Percentiles rank a stretch among this genome's conserved stretches.
Evolutionary conservation across 2,329 filamentous ascomycete species (phyloP).

Genomic region (Stagonosporopsis vannaccii): DNA sequence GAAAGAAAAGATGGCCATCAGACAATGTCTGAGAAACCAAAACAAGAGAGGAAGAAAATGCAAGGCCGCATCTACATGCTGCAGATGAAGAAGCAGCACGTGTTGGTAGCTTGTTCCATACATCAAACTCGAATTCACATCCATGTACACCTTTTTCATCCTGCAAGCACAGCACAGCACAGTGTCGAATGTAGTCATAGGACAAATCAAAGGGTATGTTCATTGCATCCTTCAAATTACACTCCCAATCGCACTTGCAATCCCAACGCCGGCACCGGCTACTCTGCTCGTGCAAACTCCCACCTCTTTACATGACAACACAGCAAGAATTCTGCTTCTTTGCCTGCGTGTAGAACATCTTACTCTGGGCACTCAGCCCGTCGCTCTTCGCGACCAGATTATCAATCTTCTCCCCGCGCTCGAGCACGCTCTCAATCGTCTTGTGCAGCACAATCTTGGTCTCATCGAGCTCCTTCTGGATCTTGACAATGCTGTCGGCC

Average conservation of each 20-base stretch:
- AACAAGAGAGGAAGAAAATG: not conserved
- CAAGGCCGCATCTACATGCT: not conserved
- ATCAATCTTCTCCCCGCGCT: conserved; percentile 96
- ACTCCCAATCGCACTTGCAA: too few species aligned
- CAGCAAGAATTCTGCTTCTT: conserved; percentile 70
- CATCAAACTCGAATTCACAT: not conserved
- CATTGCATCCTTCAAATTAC: conserved; percentile 4
- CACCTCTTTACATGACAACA: conserved; percentile 57
- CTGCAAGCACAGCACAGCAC: not conserved
- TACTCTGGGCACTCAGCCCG: conserved; percentile 87
- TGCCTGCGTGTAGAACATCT: conserved; percentile 89
- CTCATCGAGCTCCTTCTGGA: conserved; percentile 95
- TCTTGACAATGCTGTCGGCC: conserved; percentile 92
- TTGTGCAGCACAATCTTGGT: conserved; percentile 98
- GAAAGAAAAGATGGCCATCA: not conserved
- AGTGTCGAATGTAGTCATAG: not conserved
- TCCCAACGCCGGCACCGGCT: not conserved
- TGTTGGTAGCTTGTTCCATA: not conserved
- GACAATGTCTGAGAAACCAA: too few species aligned
- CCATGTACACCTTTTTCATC: not conserved
- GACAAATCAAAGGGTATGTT: conserved; percentile 20
- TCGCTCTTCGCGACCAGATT: conserved; percentile 93
- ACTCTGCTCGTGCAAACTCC: too few species aligned
- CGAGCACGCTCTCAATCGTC: conserved; percentile 87
- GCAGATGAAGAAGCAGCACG: not conserved